Conservation (phyloP, 305 asterid genomes). For the Fraxinus nigra region DNA sequence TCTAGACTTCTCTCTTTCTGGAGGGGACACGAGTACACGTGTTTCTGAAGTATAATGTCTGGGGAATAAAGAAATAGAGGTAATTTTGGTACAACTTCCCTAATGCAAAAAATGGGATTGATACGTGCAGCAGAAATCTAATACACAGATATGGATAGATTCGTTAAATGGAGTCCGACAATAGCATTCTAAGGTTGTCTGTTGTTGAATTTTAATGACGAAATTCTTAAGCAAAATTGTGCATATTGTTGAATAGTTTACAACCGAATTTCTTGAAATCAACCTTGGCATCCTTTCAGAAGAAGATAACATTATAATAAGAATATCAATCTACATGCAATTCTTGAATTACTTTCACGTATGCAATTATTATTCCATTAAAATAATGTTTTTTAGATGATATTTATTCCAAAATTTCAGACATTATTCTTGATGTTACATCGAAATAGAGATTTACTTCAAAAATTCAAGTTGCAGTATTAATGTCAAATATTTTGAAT, state of each 20-base stretch:
- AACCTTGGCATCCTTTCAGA: neutral
- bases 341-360: neutral
- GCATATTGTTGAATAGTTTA: neutral
- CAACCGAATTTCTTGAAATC: neutral
- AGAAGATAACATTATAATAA: neutral
- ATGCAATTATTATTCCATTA: neutral
- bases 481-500: too few species aligned
- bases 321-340: neutral
- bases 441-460: neutral
- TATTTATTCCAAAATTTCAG: neutral
- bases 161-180: constrained; percentile 27
- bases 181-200: constrained; percentile 25
- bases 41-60: neutral
- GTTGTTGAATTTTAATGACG: constrained; percentile 25
- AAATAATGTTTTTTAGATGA: neutral
- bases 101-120: neutral
- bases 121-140: neutral
- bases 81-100: neutral
- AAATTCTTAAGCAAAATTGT: constrained; percentile 38
- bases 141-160: neutral
- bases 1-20: neutral
- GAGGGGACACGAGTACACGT: neutral
- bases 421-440: neutral
- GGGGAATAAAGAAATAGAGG: neutral
- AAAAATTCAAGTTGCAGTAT: too few species aligned